Evolutionary conservation across 176 grass and related monocot genomes (phyloP).

Genomic region (maize (Zea mays)): DNA sequence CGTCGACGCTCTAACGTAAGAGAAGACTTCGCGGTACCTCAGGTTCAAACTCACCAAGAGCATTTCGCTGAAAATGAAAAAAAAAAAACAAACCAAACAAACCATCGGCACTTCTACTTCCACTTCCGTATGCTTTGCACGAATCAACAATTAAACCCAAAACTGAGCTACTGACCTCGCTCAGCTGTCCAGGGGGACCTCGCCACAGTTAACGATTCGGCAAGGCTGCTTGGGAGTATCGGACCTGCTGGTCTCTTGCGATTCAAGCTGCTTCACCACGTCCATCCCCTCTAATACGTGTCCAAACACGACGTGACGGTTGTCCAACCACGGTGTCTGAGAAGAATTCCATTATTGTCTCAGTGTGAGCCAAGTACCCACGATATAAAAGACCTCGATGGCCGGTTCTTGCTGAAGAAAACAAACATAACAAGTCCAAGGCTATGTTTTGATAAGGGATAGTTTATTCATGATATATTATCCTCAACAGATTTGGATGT

Average conservation of each 20-base stretch:
- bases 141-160: neutral
- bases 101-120: neutral
- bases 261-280: constrained; percentile 61
- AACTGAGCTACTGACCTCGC: neutral
- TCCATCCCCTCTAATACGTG: constrained; percentile 66
- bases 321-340: constrained; percentile 68
- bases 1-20: neutral
- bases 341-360: constrained; percentile 28
- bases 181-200: constrained; percentile 53
- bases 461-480: constrained; percentile 35
- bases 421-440: constrained; percentile 4
- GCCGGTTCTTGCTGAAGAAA: constrained; percentile 6
- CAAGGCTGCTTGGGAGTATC: constrained; percentile 48
- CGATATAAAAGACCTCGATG: constrained; percentile 15
- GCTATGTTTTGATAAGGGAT: constrained; percentile 3
- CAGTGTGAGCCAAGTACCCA: neutral
- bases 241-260: constrained; percentile 64
- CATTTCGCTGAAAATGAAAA: neutral
- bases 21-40: neutral
- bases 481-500: neutral
- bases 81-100: neutral
- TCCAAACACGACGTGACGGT: constrained; percentile 68
- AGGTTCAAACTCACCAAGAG: neutral
- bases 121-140: neutral
- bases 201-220: constrained; percentile 59